Conservation (phyloP, 164 flowering plant genomes). For the Liriodendron chinense region DNA sequence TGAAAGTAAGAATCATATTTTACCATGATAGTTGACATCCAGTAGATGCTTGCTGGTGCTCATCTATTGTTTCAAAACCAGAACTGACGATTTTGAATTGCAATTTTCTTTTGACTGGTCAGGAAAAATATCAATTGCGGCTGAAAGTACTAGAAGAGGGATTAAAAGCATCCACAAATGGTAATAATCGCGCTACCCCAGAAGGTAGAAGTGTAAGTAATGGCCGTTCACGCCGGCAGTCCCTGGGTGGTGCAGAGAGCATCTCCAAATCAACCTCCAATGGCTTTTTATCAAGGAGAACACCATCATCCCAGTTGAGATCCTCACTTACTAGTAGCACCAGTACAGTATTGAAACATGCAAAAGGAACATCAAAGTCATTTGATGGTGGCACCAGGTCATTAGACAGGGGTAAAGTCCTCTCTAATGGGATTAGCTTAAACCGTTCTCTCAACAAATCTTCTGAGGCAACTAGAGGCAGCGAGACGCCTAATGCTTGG, state of each 20-base stretch:
- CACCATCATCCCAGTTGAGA: conserved; percentile 26
- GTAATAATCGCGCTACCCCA: conserved; percentile 34
- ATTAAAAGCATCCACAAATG: conserved; percentile 46
- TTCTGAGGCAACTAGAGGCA: conserved; percentile 12
- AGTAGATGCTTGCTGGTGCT: background rate
- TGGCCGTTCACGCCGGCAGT: conserved; percentile 58
- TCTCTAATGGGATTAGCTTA: conserved; percentile 14
- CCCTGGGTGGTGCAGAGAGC: conserved; percentile 61
- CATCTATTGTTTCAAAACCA: background rate
- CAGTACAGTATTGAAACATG: conserved; percentile 33
- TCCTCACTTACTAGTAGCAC: conserved; percentile 29
- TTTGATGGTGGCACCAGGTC: conserved; percentile 50
- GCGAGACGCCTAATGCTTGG: conserved; percentile 13
- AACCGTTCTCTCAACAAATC: conserved; percentile 9
- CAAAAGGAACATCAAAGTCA: conserved; percentile 42
- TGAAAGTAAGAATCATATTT: conserved; percentile 42
- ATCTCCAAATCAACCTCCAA: conserved; percentile 41
- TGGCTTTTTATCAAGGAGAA: conserved; percentile 35
- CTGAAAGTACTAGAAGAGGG: conserved; percentile 72
- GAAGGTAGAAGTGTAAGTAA: conserved; percentile 70
- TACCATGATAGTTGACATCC: background rate
- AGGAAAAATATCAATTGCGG: conserved; percentile 66
- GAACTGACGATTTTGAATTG: background rate
- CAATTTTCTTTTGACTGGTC: background rate
- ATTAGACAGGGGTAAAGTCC: conserved; percentile 26